Evolutionary conservation across 352 stramenopile species (phyloP).

Genomic region (Aphanomyces euteiches): DNA sequence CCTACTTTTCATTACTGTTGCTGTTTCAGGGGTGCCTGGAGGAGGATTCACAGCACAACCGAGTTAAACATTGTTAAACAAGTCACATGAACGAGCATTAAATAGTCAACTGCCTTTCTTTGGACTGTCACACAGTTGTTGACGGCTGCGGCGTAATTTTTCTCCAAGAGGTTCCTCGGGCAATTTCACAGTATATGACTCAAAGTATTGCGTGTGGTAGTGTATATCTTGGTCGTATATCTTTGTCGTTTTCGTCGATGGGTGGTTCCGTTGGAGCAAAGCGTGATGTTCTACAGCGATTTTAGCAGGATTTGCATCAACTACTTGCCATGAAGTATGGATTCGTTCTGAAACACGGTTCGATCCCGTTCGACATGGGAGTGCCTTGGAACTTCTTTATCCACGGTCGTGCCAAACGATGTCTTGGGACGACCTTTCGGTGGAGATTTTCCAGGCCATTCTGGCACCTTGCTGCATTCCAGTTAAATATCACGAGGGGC

Average conservation of each 20-base stretch:
- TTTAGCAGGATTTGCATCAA: not conserved
- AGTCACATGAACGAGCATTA: no score
- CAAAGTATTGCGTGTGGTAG: not conserved
- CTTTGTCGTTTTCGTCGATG: not conserved
- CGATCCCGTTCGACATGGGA: constrained; percentile 16
- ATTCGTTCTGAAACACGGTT: not conserved
- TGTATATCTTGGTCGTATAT: not conserved
- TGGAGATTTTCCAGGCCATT: not conserved
- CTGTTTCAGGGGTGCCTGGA: no score
- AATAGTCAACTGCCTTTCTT: no score
- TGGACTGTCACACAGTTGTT: no score
- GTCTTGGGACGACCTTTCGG: constrained; percentile 1
- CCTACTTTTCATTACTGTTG: no score
- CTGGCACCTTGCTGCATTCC: not conserved
- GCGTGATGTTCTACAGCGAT: not conserved
- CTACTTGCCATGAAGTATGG: not conserved
- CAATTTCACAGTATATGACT: constrained; percentile 16
- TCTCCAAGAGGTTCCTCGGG: not conserved
- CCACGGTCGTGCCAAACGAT: constrained; percentile 11
- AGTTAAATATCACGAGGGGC: not conserved
- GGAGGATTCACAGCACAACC: no score
- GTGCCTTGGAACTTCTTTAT: constrained; percentile 1
- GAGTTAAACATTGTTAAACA: no score
- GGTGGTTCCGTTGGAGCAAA: constrained; percentile 5
- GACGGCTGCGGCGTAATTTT: not conserved